Conservation (phyloP, 139 green algal species). For the Pycnococcus provasolii region DNA sequence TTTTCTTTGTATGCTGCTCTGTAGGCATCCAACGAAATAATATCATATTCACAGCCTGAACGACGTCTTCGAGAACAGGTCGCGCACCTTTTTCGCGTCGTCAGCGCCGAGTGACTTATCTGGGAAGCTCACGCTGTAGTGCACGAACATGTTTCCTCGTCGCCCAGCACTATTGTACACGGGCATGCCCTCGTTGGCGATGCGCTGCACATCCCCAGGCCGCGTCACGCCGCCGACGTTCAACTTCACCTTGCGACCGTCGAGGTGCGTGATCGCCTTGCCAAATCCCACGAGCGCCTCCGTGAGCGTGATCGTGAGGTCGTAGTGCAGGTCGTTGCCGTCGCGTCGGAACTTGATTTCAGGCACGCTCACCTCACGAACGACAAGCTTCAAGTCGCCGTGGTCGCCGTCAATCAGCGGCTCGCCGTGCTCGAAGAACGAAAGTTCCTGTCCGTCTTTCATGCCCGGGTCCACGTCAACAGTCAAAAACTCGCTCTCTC, state of each 20-base stretch:
- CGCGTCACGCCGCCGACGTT: constrained; percentile 35
- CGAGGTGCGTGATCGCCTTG: constrained; percentile 72
- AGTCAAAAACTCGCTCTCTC: constrained; percentile 58
- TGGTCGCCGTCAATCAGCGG: constrained; percentile 84
- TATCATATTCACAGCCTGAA: no score
- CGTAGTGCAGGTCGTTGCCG: constrained; percentile 52
- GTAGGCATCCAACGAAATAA: no score
- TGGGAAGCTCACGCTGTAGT: constrained; percentile 72
- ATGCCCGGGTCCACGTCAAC: constrained; percentile 90
- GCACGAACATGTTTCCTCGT: constrained; percentile 67
- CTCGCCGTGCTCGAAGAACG: constrained; percentile 92
- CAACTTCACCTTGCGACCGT: constrained; percentile 68
- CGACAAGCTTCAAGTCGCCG: constrained; percentile 71
- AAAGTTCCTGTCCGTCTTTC: constrained; percentile 67
- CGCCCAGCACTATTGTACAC: constrained; percentile 33
- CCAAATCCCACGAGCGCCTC: constrained; percentile 81
- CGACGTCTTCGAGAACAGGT: no score
- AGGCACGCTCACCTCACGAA: neutral
- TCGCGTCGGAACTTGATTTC: constrained; percentile 7
- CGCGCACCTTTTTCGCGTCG: no score
- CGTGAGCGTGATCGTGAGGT: constrained; percentile 62
- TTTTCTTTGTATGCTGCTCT: no score
- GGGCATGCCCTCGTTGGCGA: constrained; percentile 69
- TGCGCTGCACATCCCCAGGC: constrained; percentile 35
- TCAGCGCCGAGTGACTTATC: no score